These are phyloP conservation scores for Calonectria henricotiae DNA, from an alignment of 2,329 filamentous ascomycete species.

Conservation along the genomic window DNA sequence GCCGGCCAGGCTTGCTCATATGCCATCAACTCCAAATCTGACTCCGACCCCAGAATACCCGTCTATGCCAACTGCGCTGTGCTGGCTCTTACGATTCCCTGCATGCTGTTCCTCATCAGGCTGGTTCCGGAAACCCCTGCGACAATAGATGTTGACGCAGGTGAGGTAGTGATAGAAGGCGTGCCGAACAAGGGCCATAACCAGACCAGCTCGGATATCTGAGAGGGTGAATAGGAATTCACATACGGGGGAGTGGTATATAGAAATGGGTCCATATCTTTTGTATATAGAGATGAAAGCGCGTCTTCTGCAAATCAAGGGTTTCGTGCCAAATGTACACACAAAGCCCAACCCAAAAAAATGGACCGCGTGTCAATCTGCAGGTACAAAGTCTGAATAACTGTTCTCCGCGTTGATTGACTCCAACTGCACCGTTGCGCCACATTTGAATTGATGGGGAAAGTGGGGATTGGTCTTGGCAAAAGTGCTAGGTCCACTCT, in stretches of 20 bases:
- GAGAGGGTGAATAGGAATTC: not conserved
- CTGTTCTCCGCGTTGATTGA: not conserved
- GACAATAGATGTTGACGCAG: conserved; percentile 16
- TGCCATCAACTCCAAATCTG: conserved; percentile 50
- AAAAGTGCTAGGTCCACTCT: too few species aligned
- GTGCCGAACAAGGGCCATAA: conserved; percentile 6
- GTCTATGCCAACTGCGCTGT: conserved; percentile 34
- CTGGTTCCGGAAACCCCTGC: conserved; percentile 30
- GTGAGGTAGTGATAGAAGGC: conserved; percentile 30
- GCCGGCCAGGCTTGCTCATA: conserved; percentile 55
- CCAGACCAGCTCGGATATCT: not conserved
- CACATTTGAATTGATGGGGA: too few species aligned
- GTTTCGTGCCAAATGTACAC: not conserved
- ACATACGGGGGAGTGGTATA: not conserved
- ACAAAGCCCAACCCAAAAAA: not conserved
- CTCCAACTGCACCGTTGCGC: too few species aligned
- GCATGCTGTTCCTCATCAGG: conserved; percentile 35
- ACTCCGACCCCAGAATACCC: conserved; percentile 30
- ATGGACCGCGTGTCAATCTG: not conserved
- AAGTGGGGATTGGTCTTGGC: too few species aligned
- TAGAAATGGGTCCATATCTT: not conserved
- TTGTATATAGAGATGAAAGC: not conserved
- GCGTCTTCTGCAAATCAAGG: not conserved
- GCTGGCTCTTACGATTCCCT: conserved; percentile 25
- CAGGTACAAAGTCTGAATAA: not conserved